These are phyloP conservation scores for Suillus subalutaceus DNA, from an alignment of 768 basidiomycete genomes.

Conservation along the genomic window DNA sequence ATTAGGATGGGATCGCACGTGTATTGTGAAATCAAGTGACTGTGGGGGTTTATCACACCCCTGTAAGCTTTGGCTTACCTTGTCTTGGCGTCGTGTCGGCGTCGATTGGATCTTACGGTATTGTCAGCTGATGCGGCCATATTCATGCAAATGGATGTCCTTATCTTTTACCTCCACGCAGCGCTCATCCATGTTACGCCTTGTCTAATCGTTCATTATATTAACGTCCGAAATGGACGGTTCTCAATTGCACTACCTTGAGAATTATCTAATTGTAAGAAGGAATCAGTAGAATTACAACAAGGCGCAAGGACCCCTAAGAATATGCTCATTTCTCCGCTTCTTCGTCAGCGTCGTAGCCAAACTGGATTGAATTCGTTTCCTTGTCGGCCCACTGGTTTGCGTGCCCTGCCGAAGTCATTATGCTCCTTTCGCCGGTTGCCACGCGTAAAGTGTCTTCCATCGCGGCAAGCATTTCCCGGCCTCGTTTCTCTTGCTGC, in stretches of 20 bases:
- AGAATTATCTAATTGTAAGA: neutral
- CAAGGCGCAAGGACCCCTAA: slow-evolving; percentile 6
- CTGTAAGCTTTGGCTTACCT: neutral
- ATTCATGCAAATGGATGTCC: neutral
- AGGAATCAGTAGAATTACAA: neutral
- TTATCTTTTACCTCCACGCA: neutral
- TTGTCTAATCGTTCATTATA: neutral
- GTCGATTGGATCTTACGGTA: slow-evolving; percentile 1
- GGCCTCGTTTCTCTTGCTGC: slow-evolving; percentile 53
- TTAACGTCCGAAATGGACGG: neutral
- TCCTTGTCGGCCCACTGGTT: slow-evolving; percentile 63
- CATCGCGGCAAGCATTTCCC: slow-evolving; percentile 53
- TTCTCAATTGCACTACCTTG: neutral
- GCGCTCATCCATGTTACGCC: neutral
- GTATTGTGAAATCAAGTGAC: neutral
- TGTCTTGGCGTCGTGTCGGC: neutral
- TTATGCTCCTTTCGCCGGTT: slow-evolving; percentile 16
- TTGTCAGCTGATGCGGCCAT: neutral
- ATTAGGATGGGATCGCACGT: neutral
- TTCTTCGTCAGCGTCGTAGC: slow-evolving; percentile 55
- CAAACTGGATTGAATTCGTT: slow-evolving; percentile 51
- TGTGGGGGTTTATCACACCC: too few species aligned
- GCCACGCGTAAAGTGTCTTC: slow-evolving; percentile 36
- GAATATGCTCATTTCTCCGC: slow-evolving; percentile 44
- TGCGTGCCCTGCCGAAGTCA: slow-evolving; percentile 35